Base-by-base conservation (phyloP, 257 asterid species). In the Prunella vulgaris region DNA sequence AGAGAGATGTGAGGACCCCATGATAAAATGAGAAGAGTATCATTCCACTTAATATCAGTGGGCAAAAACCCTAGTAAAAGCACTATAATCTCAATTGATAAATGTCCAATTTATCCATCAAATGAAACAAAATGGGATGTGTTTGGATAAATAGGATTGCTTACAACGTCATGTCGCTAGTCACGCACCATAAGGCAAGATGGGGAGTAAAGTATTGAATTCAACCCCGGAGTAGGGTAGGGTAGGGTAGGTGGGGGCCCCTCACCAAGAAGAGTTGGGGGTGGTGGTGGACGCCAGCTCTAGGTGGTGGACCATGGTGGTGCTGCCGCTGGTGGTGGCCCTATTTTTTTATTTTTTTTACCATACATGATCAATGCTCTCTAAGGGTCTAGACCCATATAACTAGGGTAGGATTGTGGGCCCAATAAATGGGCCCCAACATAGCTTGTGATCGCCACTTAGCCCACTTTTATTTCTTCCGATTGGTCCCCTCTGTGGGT, bases 241-340 rank as follows among this genome's bases (percentile, higher is more conserved):
- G 32, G 70, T 44, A 48, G 63, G 58, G 58, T 15, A 5, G 63
- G 21, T 18, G 56, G 71, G 57, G 75, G 52, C 22, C 49, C 69
- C 46, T n/a, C 46, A 12, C 0, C 12, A 8, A 51, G 49, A 64
- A 66, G 67, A 37, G 49, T 57, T 64, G 17, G 56, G 52, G 18
- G 73, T 56, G 78, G 82, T 68, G 84, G 84, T 76, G 83, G 83
- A 69, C 70, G 81, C 83, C 85, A 74, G 76, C 80, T 77, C 79
- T 33, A 66, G 49, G 71, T 67, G 77, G 81, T 76, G 79, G 79
- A 72, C 79, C 79, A n/a, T n/a, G n/a, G n/a, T n/a, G n/a, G n/a
- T n/a, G n/a, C n/a, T n/a, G n/a, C n/a, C n/a, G n/a, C n/a, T 33
- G 64, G 46, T 22, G 62, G 74, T 72, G 79, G 73, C 76, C 76